Evolutionary conservation across 495 filamentous ascomycete genomes (phyloP).

Genomic region (Pseudevernia furfuracea): DNA sequence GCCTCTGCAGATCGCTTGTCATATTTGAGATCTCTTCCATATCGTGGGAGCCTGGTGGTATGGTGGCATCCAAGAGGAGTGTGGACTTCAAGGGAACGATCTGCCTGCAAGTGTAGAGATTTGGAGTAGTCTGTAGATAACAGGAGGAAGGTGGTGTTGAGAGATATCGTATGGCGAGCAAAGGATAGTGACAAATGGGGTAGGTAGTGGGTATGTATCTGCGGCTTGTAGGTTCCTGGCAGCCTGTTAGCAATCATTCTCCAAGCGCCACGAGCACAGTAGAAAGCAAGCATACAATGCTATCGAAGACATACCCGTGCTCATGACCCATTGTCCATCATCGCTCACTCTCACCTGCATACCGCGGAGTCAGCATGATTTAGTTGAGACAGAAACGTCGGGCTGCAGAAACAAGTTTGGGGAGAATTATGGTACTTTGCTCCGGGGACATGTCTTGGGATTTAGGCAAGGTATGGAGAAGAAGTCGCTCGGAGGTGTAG

Average conservation of each 20-base stretch:
- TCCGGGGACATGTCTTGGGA: too few relatives aligned
- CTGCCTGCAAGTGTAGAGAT: conserved; percentile 84
- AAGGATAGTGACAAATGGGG: conserved; percentile 89
- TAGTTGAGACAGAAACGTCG: too few relatives aligned
- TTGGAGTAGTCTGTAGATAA: conserved; percentile 94
- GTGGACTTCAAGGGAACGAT: conserved; percentile 90
- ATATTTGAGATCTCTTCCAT: conserved; percentile 83
- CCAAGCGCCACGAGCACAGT: neutral
- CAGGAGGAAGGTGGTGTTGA: conserved; percentile 90
- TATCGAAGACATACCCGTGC: conserved; percentile 57
- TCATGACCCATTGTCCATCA: conserved; percentile 98
- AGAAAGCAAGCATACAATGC: conserved; percentile 1
- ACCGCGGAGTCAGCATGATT: too few relatives aligned
- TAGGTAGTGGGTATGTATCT: conserved; percentile 91
- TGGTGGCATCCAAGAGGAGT: conserved; percentile 86
- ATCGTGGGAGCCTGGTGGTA: conserved; percentile 76
- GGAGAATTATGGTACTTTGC: too few relatives aligned
- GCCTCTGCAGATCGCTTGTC: conserved; percentile 80
- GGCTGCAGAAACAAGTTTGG: too few relatives aligned
- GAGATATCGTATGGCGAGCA: conserved; percentile 80
- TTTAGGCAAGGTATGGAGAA: too few relatives aligned
- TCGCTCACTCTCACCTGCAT: conserved; percentile 87
- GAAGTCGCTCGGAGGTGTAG: too few relatives aligned
- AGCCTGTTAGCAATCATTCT: conserved; percentile 1
- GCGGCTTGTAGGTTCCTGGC: conserved; percentile 80